phyloP scores from a whole-genome alignment of 495 filamentous ascomycete species.

The Melanomma pulvis-pyrius region DNA sequence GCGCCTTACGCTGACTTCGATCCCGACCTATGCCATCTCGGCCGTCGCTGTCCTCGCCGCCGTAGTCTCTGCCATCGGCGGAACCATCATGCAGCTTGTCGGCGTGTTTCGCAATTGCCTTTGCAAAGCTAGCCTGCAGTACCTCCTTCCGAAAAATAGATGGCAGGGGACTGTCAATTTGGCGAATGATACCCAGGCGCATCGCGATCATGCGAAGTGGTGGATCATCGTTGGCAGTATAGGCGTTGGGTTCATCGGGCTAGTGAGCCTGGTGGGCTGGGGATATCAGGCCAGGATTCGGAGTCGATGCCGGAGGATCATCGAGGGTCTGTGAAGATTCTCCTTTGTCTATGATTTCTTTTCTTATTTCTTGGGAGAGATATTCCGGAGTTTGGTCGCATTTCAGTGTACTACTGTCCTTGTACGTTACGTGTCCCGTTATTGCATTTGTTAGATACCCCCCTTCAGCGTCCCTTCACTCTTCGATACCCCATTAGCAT shows the following conservation, averaged over 20 bases:
- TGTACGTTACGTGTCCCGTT: not conserved
- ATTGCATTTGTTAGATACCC: not conserved
- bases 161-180: not conserved
- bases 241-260: not conserved
- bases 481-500: not conserved
- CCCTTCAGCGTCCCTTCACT: not conserved
- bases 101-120: constrained; percentile 11
- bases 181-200: not conserved
- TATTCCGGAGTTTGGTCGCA: not conserved
- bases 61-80: not conserved
- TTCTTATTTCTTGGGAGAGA: not conserved
- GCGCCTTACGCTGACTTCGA: not conserved
- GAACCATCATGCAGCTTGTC: constrained; percentile 16
- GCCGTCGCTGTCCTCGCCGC: not conserved
- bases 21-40: not conserved
- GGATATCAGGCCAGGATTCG: not conserved
- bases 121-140: constrained; percentile 5
- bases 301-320: not conserved
- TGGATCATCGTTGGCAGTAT: not conserved
- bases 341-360: not conserved
- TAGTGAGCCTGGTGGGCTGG: not conserved
- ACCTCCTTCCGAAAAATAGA: not conserved
- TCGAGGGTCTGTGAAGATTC: not conserved
- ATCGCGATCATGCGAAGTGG: not conserved
- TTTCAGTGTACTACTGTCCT: not conserved